phyloP scores from a whole-genome alignment of 805 yeast species.

The Torulaspora microellipsoides region DNA sequence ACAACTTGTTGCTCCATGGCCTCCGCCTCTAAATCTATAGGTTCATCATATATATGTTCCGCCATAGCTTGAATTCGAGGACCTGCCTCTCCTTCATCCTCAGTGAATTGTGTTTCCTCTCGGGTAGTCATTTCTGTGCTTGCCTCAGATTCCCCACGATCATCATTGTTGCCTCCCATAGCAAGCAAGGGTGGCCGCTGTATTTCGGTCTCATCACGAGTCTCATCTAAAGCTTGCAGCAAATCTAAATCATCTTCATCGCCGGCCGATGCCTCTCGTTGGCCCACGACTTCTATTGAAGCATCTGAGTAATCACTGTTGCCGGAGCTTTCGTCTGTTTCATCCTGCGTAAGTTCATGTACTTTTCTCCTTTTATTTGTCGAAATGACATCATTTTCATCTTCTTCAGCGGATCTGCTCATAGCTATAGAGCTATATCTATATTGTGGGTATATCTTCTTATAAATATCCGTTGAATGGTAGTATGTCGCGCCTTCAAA shows the following conservation, averaged over 20 bases:
- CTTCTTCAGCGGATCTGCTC: neutral
- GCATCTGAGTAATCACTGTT: conserved; percentile 10
- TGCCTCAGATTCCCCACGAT: no score
- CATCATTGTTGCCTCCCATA: no score
- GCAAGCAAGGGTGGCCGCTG: conserved; percentile 6
- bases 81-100: no score
- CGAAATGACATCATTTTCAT: conserved; percentile 6
- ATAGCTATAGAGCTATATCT: no score
- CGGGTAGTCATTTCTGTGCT: no score
- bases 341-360: conserved; percentile 5
- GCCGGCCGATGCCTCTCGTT: conserved; percentile 4
- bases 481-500: no score
- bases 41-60: neutral
- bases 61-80: no score
- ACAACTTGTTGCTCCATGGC: conserved; percentile 37
- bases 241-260: conserved; percentile 14
- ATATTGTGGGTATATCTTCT: no score
- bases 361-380: conserved; percentile 8
- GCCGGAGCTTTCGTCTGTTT: neutral
- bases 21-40: conserved; percentile 25
- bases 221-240: conserved; percentile 10
- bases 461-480: no score
- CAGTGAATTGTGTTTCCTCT: no score
- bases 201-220: conserved; percentile 5
- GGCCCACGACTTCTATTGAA: conserved; percentile 19